Evolutionary conservation across 2,329 filamentous ascomycete genomes (phyloP), one percentile per base, ranked within the genome.

Genomic region (Tolypocladium tundrense): DNA sequence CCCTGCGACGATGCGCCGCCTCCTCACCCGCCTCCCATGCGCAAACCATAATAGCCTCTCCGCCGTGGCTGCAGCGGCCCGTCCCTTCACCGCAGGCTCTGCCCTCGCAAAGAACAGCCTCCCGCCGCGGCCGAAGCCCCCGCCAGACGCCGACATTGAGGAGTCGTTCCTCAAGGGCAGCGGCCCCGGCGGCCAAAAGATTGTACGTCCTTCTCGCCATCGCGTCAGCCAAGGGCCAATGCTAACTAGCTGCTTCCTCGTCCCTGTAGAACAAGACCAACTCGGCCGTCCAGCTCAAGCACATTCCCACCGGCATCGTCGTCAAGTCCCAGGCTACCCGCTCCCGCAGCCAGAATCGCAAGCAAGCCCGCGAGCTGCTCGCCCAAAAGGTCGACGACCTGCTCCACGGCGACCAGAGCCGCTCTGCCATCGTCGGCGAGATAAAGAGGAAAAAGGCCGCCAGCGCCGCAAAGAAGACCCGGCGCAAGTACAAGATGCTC

Each of bases 121-220:
- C 67, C 92, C 93, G 1, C 87, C 91, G 7, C 85, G 91, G 4
- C 87, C 88, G 16, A 82, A 79, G 60, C 80, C 85, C 14, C 83
- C 94, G 24, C 80, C 86, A 14, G 91, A 96, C 63, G 76, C 80
- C 21, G 91, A 97, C 56, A 85, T 97, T 64, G 85, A 87, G 58
- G 90, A 97, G 68, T 82, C 81, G 48, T 97, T 95, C 74, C 80
- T 99, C 60, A 96, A 94, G 70, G 94, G 94, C 66, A 89, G 85
- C 65, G 94, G 94, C 1, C 93, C 94, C 0, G 94, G 94, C 31
- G 94, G 94, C 0, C 94, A 99, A 70, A 97, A 97, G 72, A 97
- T 97, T 75, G 88, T 91, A 73, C 57, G 77, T 19, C 3, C 27
- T 19, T 27, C 24, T 19, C 50, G 54, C 4, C 33, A 9, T 41